Evolutionary conservation across 2,329 filamentous ascomycete species (phyloP), one percentile per base, ranked within the genome.

Genomic region (Dryadomyces quercivorus): DNA sequence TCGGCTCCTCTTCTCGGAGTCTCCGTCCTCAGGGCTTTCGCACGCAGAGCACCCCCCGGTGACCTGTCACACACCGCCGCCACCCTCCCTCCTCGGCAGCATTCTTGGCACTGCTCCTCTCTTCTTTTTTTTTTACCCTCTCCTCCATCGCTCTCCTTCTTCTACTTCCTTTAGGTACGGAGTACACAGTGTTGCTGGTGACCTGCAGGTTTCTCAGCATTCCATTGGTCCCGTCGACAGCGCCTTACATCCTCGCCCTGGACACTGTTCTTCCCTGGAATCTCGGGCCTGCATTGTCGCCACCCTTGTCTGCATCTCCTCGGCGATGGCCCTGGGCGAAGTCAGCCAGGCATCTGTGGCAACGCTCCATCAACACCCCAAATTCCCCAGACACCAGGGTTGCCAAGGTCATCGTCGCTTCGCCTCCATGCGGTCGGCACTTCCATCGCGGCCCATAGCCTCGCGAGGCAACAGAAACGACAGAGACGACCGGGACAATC

Each of bases 401-500:
- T 40, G 20, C 21, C 42, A 21, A 16, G n/a, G 31, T 45, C 21
- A 21, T 31, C 22, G 22, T 21, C 38, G 38, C 36, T 22, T 47
- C 34, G 13, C 46, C 48, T 13, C 47, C 57, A 60, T 60, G 59
- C 59, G 57, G 16, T 59, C 59, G 20, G 61, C 63, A n/a, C 59
- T 64, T 20, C 63, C 63, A 2, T 55, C 59, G 10, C 55, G 61
- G 51, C 60, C 62, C 6, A 59, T 62, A 56, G 54, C 60, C 26
- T 57, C 59, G n/a, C 22, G 45, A 44, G 20, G n/a, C 52, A 45
- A 45, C 46, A 18, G 8, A 9, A 16, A 8, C 42, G n/a, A 44
- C 42, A 18, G n/a, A 13, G n/a, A 18, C 42, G 42, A 44, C 42
- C 42, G 15, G 4, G 10, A 44, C 16, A 13, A 20, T 5, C 8